Percentiles rank a stretch among this genome's conserved stretches.
Evolutionary conservation across 2,329 filamentous ascomycete genomes (phyloP).

Genomic region (Cladosporium sp.): DNA sequence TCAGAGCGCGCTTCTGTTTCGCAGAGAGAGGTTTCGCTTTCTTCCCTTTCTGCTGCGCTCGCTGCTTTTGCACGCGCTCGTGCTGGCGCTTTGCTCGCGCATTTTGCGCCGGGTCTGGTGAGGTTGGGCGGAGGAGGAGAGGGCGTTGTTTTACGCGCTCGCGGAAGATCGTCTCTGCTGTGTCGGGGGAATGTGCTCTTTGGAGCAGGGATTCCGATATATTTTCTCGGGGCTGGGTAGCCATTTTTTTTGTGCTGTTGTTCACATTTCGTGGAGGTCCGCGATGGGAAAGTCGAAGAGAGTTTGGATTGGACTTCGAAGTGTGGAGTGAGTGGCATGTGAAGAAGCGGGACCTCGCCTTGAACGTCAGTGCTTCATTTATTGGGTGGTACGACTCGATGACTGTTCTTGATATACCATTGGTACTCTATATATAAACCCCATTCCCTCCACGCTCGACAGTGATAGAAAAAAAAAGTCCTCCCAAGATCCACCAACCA

Average conservation of each 20-base stretch:
- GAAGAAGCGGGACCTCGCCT: slow-evolving; percentile 6
- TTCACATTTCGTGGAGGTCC: neutral
- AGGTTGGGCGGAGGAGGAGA: slow-evolving; percentile 71
- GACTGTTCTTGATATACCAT: too few relatives aligned
- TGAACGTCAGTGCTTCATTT: too few relatives aligned
- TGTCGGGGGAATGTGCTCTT: slow-evolving; percentile 73
- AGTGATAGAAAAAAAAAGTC: too few relatives aligned
- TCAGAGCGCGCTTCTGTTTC: slow-evolving; percentile 66
- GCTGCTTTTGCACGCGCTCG: slow-evolving; percentile 30
- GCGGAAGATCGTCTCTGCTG: slow-evolving; percentile 65
- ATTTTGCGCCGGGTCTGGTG: slow-evolving; percentile 54
- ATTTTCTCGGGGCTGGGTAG: slow-evolving; percentile 24
- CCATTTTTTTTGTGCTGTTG: slow-evolving; percentile 17
- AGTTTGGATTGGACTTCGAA: neutral
- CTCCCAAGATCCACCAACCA: too few relatives aligned
- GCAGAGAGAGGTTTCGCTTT: slow-evolving; percentile 70
- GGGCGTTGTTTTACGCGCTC: slow-evolving; percentile 81
- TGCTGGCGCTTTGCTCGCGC: slow-evolving; percentile 46
- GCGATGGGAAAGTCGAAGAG: neutral
- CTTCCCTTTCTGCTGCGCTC: slow-evolving; percentile 32
- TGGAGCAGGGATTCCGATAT: slow-evolving; percentile 58
- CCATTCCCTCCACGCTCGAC: too few relatives aligned
- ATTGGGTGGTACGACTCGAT: too few relatives aligned
- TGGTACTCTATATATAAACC: too few relatives aligned
- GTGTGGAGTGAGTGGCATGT: slow-evolving; percentile 5